These are phyloP conservation scores for Diacronema lutheri DNA, from an alignment of 78 protist species.

Conservation along the genomic window DNA sequence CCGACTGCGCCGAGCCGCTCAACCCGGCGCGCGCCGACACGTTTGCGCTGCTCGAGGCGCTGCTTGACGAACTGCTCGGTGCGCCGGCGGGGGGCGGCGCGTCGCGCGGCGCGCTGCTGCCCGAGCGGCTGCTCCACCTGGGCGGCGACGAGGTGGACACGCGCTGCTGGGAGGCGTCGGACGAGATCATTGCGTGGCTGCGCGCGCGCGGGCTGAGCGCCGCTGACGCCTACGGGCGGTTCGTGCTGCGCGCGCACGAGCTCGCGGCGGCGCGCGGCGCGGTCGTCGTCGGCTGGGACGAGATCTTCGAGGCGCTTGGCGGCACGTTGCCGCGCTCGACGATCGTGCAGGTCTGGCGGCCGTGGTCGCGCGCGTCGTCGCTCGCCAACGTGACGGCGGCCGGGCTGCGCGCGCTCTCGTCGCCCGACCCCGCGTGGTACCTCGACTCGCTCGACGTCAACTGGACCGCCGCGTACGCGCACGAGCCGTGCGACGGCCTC, in stretches of 20 bases:
- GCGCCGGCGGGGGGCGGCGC: neutral
- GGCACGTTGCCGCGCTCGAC: neutral
- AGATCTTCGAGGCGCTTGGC: constrained; percentile 25
- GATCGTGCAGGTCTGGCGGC: constrained; percentile 19
- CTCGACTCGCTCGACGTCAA: constrained; percentile 44
- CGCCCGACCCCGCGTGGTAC: constrained; percentile 26
- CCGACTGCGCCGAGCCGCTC: constrained; percentile 65
- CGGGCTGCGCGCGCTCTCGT: neutral
- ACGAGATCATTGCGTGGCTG: constrained; percentile 51
- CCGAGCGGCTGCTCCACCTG: constrained; percentile 64
- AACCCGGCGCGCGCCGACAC: constrained; percentile 50
- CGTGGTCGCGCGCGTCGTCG: neutral
- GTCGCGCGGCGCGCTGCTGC: no score
- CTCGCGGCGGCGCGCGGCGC: constrained; percentile 21
- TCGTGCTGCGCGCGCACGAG: constrained; percentile 28
- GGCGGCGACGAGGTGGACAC: constrained; percentile 82
- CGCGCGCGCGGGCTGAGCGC: constrained; percentile 10
- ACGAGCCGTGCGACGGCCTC: constrained; percentile 54
- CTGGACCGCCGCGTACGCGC: constrained; percentile 49
- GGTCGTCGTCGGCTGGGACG: constrained; percentile 20
- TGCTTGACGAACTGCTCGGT: neutral
- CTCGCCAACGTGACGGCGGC: neutral
- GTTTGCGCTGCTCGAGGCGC: neutral
- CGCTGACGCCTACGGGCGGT: constrained; percentile 43
- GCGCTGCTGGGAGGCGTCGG: constrained; percentile 72